These are phyloP conservation scores for Phyllosticta citriasiana DNA, from an alignment of 2,329 filamentous ascomycete genomes.

Conservation along the genomic window DNA sequence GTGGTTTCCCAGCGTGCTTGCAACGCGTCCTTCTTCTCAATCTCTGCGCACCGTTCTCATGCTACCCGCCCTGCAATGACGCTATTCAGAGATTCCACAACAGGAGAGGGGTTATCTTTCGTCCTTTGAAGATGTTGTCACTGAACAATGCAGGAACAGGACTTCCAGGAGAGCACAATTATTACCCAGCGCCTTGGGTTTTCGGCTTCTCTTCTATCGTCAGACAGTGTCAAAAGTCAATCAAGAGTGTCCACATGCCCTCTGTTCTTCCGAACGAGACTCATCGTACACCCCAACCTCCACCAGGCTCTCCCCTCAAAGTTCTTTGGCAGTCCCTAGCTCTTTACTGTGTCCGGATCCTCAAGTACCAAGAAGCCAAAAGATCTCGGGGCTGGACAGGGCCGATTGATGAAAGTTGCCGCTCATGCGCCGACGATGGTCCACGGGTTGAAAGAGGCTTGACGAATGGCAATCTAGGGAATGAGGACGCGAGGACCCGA, in stretches of 20 bases:
- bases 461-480: neutral
- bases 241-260: neutral
- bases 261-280: neutral
- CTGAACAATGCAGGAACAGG: neutral
- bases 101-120: neutral
- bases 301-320: neutral
- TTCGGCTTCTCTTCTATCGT: neutral
- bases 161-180: neutral
- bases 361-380: neutral
- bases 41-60: neutral
- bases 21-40: neutral
- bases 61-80: neutral
- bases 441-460: neutral
- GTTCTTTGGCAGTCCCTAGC: neutral
- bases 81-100: neutral
- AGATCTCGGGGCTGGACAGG: neutral
- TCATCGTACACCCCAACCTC: neutral
- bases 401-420: neutral
- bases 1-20: neutral
- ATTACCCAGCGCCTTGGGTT: neutral
- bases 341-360: neutral
- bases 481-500: neutral
- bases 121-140: neutral
- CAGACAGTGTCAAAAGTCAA: neutral
- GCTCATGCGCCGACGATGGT: neutral